Evolutionary conservation across 2,329 filamentous ascomycete species (phyloP).

Genomic region (Trichoderma oligosporum): DNA sequence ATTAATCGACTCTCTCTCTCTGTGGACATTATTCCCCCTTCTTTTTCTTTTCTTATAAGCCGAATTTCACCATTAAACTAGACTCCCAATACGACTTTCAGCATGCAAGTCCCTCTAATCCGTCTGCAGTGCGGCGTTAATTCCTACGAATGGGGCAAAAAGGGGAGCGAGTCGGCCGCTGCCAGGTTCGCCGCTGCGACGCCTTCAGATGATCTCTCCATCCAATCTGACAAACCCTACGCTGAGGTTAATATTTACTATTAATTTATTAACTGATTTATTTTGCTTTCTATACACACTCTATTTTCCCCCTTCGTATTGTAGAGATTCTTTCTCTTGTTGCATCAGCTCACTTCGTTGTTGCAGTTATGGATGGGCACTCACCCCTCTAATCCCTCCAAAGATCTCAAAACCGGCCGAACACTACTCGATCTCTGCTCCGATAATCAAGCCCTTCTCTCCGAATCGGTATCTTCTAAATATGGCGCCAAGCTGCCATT

Average conservation of each 20-base stretch:
- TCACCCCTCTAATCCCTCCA: slow-evolving; percentile 92
- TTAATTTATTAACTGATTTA: neutral
- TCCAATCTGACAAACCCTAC: slow-evolving; percentile 87
- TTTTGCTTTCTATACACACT: too few relatives aligned
- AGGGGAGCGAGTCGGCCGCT: slow-evolving; percentile 80
- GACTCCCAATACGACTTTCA: slow-evolving; percentile 1
- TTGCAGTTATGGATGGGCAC: slow-evolving; percentile 97
- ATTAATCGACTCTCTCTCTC: neutral
- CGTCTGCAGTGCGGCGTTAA: slow-evolving; percentile 90
- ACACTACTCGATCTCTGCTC: slow-evolving; percentile 82
- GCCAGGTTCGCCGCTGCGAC: slow-evolving; percentile 88
- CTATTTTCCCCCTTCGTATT: too few relatives aligned
- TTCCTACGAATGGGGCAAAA: slow-evolving; percentile 98
- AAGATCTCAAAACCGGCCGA: slow-evolving; percentile 77
- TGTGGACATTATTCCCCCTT: neutral
- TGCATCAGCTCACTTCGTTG: neutral
- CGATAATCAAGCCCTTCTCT: slow-evolving; percentile 81
- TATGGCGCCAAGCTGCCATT: slow-evolving; percentile 87
- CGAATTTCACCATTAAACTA: neutral
- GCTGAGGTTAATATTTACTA: slow-evolving; percentile 67
- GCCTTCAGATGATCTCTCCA: slow-evolving; percentile 65
- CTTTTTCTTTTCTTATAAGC: neutral
- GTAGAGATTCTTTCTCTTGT: neutral
- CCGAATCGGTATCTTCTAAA: slow-evolving; percentile 64
- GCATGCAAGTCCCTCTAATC: slow-evolving; percentile 75